Percentiles rank a stretch among this genome's conserved stretches.
Conservation (phyloP, 805 yeast genomes). For the Osmozyma mogii region DNA sequence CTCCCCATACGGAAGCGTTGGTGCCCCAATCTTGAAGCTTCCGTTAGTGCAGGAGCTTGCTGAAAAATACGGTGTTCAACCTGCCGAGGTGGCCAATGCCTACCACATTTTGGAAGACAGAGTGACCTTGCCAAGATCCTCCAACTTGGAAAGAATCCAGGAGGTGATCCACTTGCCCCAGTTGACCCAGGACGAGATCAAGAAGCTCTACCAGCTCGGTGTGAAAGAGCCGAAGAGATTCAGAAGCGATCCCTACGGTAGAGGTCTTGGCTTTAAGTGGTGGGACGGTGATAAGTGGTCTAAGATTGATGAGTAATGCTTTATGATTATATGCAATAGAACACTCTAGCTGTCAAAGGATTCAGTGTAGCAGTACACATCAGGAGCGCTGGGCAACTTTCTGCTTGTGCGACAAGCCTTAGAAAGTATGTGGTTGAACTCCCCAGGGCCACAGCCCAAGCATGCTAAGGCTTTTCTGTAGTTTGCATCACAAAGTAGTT, state of each 20-base stretch:
- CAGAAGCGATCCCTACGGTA: slow-evolving; percentile 28
- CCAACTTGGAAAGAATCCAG: slow-evolving; percentile 55
- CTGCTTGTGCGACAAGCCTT: slow-evolving; percentile 22
- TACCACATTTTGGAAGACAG: slow-evolving; percentile 60
- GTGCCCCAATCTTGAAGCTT: slow-evolving; percentile 54
- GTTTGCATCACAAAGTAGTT: slow-evolving; percentile 6
- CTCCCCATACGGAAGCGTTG: slow-evolving; percentile 57
- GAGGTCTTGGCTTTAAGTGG: slow-evolving; percentile 28
- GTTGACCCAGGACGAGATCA: slow-evolving; percentile 30
- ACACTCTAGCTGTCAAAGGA: slow-evolving; percentile 13
- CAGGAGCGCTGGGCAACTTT: slow-evolving; percentile 23
- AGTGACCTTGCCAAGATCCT: slow-evolving; percentile 61
- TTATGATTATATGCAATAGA: not conserved
- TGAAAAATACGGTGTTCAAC: slow-evolving; percentile 42
- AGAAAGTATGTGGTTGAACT: slow-evolving; percentile 22
- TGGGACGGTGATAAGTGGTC: slow-evolving; percentile 25
- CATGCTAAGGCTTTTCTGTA: slow-evolving; percentile 28
- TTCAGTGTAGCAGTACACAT: slow-evolving; percentile 36
- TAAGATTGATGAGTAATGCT: not conserved
- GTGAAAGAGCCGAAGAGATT: slow-evolving; percentile 23
- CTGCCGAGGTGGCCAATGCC: slow-evolving; percentile 53
- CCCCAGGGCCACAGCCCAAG: slow-evolving; percentile 32
- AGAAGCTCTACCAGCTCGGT: slow-evolving; percentile 23
- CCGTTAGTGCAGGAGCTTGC: slow-evolving; percentile 48
- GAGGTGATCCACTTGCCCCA: slow-evolving; percentile 26